Base-by-base conservation (phyloP, 257 asterid species). In the Catharanthus roseus region DNA sequence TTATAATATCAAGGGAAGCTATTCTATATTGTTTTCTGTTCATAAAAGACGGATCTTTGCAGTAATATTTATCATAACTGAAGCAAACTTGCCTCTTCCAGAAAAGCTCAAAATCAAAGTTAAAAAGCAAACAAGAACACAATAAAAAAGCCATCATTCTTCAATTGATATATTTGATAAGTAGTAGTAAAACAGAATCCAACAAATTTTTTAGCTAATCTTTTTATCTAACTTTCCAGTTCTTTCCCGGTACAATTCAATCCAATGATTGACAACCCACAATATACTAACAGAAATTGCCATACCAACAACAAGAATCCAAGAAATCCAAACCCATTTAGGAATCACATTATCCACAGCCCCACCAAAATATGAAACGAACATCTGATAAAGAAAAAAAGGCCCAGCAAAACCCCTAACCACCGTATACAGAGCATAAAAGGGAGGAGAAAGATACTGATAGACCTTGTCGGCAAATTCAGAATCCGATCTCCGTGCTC, bases 331-430 rank as follows among this genome's bases (percentile, higher is more conserved):
- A 13, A 85, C 75, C 97, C 96, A 93, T 74, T 75, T 88, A 31
- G 99, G 99, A 41, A 93, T 86, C 36, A 87, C 90, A 51, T 19
- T 33, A 71, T 89, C 88, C 2, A 86, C 96, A 31, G 79, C 87
- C 31, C 96, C 98, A 65, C 83, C 81, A 63, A 75, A 29, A 75
- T 82, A 93, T 77, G 85, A 90, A 13, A 53, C 58, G 61, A 85
- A 23, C 99, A 93, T 93, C 58, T 79, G 74, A 38, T 76, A 91
- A 41, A 93, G 88, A 69, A 93, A 91, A 60, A 77, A 76, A 11
- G 99, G 99, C 1, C 96, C 97, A 56, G 81, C 44, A 10, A 89
- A 73, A 4, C 96, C 97, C 78, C 99, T 88, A 44, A 85, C 97
- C 10, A 89, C 68, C 10, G 97, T 75, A 74, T 93, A 93, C 38